Evolutionary conservation across 2,329 filamentous ascomycete genomes (phyloP).

Genomic region (Exophiala lecanii-corni): DNA sequence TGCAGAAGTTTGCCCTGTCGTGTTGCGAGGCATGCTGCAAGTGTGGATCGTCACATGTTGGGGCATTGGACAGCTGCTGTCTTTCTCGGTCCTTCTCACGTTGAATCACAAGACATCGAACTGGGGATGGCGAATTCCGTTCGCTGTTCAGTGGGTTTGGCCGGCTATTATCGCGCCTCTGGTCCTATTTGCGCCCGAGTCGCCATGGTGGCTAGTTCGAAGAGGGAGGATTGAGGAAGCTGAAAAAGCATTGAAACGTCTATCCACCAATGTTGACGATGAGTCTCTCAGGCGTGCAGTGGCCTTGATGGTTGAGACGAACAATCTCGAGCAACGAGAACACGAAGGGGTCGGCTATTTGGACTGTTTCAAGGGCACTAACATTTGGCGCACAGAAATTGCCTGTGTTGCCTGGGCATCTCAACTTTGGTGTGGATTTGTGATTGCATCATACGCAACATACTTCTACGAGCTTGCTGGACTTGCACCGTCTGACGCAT

Average conservation of each 20-base stretch:
- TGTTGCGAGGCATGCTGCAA: conserved; percentile 1
- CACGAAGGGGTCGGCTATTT: conserved; percentile 27
- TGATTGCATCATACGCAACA: no score
- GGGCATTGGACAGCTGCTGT: conserved; percentile 29
- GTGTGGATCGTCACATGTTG: neutral
- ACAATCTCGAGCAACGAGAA: conserved; percentile 26
- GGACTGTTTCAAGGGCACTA: conserved; percentile 31
- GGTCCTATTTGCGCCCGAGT: conserved; percentile 45
- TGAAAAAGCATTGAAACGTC: conserved; percentile 34
- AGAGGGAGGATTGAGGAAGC: conserved; percentile 42
- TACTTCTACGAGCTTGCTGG: no score
- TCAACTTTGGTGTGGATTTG: conserved; percentile 32
- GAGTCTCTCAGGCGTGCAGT: conserved; percentile 29
- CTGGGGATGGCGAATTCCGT: conserved; percentile 36
- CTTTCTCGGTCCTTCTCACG: conserved; percentile 29
- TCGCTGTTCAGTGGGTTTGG: conserved; percentile 47
- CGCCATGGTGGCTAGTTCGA: conserved; percentile 49
- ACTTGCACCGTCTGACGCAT: no score
- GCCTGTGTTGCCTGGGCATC: conserved; percentile 33
- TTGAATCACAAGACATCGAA: conserved; percentile 28
- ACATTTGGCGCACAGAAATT: conserved; percentile 39
- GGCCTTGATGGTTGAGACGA: conserved; percentile 36
- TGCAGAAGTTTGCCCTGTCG: conserved; percentile 4
- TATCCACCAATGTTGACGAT: neutral
- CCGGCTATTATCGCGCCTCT: conserved; percentile 43